Percentiles rank a stretch among this genome's conserved stretches.
phyloP scores from a whole-genome alignment of 352 stramenopile genomes.

The Globisporangium carolinianum region DNA sequence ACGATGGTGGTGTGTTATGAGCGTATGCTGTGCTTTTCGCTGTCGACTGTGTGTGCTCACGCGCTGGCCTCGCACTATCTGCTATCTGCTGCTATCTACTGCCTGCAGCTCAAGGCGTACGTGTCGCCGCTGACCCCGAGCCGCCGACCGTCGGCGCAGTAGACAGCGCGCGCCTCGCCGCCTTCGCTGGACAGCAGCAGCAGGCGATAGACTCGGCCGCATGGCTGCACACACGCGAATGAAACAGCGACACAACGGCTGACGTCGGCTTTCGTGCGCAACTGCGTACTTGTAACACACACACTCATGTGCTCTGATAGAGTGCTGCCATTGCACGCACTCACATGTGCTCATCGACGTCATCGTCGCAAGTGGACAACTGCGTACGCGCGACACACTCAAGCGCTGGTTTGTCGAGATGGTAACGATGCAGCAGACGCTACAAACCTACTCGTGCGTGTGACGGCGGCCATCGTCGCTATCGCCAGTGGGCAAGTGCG shows the following conservation, averaged over 20 bases:
- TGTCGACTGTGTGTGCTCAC: background rate
- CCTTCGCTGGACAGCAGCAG: background rate
- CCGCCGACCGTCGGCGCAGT: slow-evolving; percentile 22
- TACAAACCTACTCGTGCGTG: no score
- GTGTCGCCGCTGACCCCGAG: slow-evolving; percentile 71
- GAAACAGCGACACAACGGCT: no score
- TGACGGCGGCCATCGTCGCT: no score
- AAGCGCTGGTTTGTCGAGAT: no score
- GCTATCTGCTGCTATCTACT: background rate
- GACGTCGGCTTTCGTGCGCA: no score
- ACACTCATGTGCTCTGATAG: no score
- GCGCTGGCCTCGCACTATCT: background rate
- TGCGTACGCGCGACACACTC: no score
- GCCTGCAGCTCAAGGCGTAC: slow-evolving; percentile 70
- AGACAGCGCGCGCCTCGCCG: background rate
- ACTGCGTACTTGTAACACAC: no score
- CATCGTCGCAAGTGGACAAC: no score
- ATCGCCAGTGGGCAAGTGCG: no score
- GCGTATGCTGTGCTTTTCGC: background rate
- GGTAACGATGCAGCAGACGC: no score
- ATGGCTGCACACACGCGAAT: background rate
- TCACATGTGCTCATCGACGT: background rate
- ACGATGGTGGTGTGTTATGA: no score
- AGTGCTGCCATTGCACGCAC: background rate
- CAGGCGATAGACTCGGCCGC: slow-evolving; percentile 3